Percentiles rank a stretch among this genome's conserved stretches.
These are phyloP conservation scores for Hypholoma fasciculare DNA, from an alignment of 768 basidiomycete species.

Conservation along the genomic window DNA sequence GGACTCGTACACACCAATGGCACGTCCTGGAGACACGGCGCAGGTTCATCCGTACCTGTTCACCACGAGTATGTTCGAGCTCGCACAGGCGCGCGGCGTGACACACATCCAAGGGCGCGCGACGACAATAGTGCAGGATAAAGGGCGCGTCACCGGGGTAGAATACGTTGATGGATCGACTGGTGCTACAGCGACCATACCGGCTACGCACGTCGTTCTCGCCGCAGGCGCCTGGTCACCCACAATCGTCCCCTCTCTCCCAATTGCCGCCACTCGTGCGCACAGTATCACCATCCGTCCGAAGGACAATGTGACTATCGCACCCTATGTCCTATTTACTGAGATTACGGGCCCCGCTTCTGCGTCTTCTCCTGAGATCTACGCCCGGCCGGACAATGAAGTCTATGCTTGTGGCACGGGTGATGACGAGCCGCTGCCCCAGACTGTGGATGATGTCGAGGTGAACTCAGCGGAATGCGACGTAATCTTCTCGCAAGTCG, in stretches of 20 bases:
- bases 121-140: constrained; percentile 38
- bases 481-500: constrained; percentile 53
- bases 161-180: constrained; percentile 34
- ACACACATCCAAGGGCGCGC: constrained; percentile 47
- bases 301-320: constrained; percentile 40
- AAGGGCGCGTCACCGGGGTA: constrained; percentile 49
- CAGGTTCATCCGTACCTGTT: constrained; percentile 80
- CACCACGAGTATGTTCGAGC: constrained; percentile 68
- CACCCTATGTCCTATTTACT: constrained; percentile 84
- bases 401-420: constrained; percentile 81
- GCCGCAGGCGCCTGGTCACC: constrained; percentile 90
- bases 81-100: constrained; percentile 58
- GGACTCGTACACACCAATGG: constrained; percentile 62
- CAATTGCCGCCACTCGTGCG: constrained; percentile 64
- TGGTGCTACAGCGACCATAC: constrained; percentile 31
- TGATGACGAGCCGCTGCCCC: constrained; percentile 69
- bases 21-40: constrained; percentile 55
- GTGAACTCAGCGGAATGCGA: constrained; percentile 60
- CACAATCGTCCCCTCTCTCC: constrained; percentile 51
- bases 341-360: constrained; percentile 46
- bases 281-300: constrained; percentile 73
- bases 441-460: constrained; percentile 68
- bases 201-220: constrained; percentile 71
- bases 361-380: constrained; percentile 62
- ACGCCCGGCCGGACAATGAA: constrained; percentile 68